These are phyloP conservation scores for Nigrospora oryzae DNA, from an alignment of 2,329 filamentous ascomycete genomes.

Conservation along the genomic window DNA sequence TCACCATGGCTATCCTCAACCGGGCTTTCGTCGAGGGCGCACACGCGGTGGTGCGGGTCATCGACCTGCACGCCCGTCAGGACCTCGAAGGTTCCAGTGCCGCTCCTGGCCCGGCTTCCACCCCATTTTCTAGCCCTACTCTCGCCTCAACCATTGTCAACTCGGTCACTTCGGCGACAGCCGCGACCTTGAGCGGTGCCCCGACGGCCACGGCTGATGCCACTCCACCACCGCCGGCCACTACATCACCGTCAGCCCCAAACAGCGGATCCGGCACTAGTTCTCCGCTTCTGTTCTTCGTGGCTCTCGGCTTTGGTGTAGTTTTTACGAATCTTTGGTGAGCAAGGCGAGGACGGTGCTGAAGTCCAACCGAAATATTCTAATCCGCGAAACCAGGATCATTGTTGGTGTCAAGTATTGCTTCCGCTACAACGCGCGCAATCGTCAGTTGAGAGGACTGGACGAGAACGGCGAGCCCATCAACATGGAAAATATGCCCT, in stretches of 20 bases:
- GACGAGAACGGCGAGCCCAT: slow-evolving; percentile 83
- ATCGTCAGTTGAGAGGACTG: slow-evolving; percentile 63
- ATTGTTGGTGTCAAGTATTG: slow-evolving; percentile 99
- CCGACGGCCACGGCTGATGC: slow-evolving; percentile 3
- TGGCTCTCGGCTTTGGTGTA: slow-evolving; percentile 91
- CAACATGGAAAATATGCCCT: slow-evolving; percentile 74
- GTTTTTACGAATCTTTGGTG: slow-evolving; percentile 99
- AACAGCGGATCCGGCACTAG: slow-evolving; percentile 35
- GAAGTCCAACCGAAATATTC: background rate
- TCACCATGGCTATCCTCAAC: slow-evolving; percentile 18
- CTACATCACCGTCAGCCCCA: slow-evolving; percentile 2
- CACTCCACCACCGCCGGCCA: slow-evolving; percentile 8
- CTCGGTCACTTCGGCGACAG: slow-evolving; percentile 5
- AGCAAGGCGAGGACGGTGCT: slow-evolving; percentile 22
- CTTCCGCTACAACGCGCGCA: slow-evolving; percentile 94
- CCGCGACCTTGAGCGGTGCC: slow-evolving; percentile 5
- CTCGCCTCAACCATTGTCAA: background rate
- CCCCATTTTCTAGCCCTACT: background rate
- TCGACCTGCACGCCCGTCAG: slow-evolving; percentile 18
- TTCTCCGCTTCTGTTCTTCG: slow-evolving; percentile 81
- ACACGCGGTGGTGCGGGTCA: slow-evolving; percentile 25
- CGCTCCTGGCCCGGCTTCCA: background rate
- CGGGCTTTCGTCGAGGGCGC: slow-evolving; percentile 26
- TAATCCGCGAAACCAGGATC: slow-evolving; percentile 57
- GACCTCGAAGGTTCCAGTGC: background rate